These are phyloP conservation scores for Gonapodya prolifera DNA, from an alignment of 192 early-diverging fungal species.

Conservation along the genomic window DNA sequence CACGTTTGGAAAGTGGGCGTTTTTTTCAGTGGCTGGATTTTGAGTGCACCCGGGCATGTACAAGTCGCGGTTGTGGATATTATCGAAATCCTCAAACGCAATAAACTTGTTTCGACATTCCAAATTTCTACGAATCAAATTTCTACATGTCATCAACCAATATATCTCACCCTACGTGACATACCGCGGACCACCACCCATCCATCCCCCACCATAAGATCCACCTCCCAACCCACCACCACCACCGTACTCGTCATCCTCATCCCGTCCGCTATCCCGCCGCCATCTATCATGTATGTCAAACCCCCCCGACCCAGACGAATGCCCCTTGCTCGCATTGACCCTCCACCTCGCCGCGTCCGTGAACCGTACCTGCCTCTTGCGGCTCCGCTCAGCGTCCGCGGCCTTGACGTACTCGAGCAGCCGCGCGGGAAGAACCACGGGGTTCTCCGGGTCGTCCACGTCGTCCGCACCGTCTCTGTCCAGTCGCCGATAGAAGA, in stretches of 20 bases:
- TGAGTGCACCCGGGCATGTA: too few relatives aligned
- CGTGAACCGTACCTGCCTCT: not conserved
- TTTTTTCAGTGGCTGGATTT: too few relatives aligned
- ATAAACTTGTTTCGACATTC: too few relatives aligned
- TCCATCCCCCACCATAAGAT: not conserved
- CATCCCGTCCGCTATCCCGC: not conserved
- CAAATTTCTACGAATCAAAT: too few relatives aligned
- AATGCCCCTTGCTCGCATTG: not conserved
- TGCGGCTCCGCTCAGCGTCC: not conserved
- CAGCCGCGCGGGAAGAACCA: not conserved
- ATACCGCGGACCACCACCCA: not conserved
- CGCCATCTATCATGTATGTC: not conserved
- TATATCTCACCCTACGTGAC: too few relatives aligned
- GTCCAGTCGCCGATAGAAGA: conserved; percentile 19
- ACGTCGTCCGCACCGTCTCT: not conserved
- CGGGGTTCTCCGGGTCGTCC: not conserved
- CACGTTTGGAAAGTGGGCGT: too few relatives aligned
- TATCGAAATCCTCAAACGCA: too few relatives aligned
- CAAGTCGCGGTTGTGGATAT: too few relatives aligned
- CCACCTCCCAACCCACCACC: not conserved
- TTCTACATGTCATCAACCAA: too few relatives aligned
- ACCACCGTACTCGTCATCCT: not conserved
- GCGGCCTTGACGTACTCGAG: not conserved
- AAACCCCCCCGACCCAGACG: not conserved
- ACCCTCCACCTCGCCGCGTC: not conserved